phyloP scores from a whole-genome alignment of 495 filamentous ascomycete genomes.

The Trichoderma orchidacearum region DNA sequence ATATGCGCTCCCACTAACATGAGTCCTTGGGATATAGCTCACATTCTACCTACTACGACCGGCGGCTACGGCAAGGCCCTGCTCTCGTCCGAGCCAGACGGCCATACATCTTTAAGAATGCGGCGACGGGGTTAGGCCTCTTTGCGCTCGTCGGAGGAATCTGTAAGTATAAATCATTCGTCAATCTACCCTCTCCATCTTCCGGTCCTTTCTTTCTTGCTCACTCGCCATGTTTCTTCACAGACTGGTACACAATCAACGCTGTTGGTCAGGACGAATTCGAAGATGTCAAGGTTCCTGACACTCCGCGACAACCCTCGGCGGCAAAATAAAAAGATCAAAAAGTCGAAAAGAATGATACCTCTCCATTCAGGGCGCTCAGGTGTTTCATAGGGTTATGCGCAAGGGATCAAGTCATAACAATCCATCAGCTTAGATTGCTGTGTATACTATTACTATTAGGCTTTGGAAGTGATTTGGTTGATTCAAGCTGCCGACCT shows the following conservation, averaged over 20 bases:
- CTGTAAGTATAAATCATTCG: constrained; percentile 38
- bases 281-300: constrained; percentile 82
- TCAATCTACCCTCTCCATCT: not conserved
- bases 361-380: not conserved
- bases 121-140: constrained; percentile 55
- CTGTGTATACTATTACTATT: not conserved
- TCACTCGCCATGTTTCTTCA: not conserved
- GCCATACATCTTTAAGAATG: constrained; percentile 86
- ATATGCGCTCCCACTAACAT: not conserved
- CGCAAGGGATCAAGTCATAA: too few species aligned
- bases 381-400: not conserved
- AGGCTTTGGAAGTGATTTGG: not conserved
- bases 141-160: constrained; percentile 59
- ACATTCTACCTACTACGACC: constrained; percentile 77
- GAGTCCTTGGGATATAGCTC: constrained; percentile 19
- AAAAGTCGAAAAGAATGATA: not conserved
- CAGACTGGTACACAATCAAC: constrained; percentile 78
- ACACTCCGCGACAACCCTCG: constrained; percentile 24
- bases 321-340: not conserved
- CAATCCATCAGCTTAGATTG: not conserved
- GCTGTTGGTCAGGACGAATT: constrained; percentile 96
- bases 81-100: constrained; percentile 81
- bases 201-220: too few species aligned
- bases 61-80: constrained; percentile 61
- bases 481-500: not conserved